A percentile compares a stretch with the other conserved stretches of the same genome.
phyloP scores from a whole-genome alignment of 2,329 filamentous ascomycete species.

The Colletotrichum lentis region DNA sequence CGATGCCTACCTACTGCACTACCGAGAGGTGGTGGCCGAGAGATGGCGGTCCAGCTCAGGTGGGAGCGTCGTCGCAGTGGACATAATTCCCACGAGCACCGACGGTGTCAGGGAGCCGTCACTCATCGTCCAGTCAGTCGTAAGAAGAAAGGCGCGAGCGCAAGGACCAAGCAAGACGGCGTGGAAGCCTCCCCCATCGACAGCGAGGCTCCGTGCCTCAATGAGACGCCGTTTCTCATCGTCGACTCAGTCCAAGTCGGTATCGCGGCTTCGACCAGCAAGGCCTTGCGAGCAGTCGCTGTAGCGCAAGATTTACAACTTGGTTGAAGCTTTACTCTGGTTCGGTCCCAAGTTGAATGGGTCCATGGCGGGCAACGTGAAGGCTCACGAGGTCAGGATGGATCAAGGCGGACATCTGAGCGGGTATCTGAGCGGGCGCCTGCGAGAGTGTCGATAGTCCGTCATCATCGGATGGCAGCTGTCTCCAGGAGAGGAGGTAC shows the following conservation, averaged over 20 bases:
- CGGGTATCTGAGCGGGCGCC: constrained; percentile 18
- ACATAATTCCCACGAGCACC: constrained; percentile 15
- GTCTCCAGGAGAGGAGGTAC: not conserved
- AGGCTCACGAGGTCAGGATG: constrained; percentile 30
- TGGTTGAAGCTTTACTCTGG: not conserved
- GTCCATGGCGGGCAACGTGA: constrained; percentile 21
- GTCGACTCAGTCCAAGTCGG: not conserved
- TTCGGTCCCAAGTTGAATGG: constrained; percentile 7
- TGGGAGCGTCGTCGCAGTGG: constrained; percentile 16
- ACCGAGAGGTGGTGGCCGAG: not conserved
- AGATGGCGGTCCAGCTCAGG: not conserved
- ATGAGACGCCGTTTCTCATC: not conserved
- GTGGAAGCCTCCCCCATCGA: not conserved
- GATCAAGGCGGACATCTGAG: constrained; percentile 25
- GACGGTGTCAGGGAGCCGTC: constrained; percentile 32
- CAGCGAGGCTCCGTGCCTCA: not conserved
- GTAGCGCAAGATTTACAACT: constrained; percentile 20
- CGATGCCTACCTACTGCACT: not conserved
- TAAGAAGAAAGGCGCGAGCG: constrained; percentile 17
- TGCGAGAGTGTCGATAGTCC: not conserved
- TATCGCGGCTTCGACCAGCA: constrained; percentile 3
- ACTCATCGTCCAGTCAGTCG: constrained; percentile 25
- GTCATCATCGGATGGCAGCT: constrained; percentile 6
- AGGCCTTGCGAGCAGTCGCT: constrained; percentile 13
- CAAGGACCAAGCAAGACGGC: constrained; percentile 13